Percentiles rank a stretch among this genome's conserved stretches.
Evolutionary conservation across 345 rosid genomes (phyloP).

Genomic region (Gossypium bickii): DNA sequence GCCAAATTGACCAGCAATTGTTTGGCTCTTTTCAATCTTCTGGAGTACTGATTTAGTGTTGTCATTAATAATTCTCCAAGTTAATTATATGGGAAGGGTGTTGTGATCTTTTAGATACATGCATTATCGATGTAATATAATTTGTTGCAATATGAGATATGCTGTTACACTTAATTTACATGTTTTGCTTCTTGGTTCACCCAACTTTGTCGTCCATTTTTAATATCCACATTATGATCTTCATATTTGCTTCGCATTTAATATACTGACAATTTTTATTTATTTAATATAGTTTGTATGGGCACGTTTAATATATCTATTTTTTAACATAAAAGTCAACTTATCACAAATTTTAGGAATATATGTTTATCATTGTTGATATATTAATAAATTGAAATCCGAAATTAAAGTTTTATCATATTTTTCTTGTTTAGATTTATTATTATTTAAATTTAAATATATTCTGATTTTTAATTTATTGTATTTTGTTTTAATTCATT

Average conservation of each 20-base stretch:
- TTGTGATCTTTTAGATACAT: neutral
- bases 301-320: too few relatives aligned
- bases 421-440: too few relatives aligned
- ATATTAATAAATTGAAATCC: too few relatives aligned
- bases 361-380: too few relatives aligned
- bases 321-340: too few relatives aligned
- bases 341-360: too few relatives aligned
- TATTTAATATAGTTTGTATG: too few relatives aligned
- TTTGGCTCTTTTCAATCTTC: conserved; percentile 5
- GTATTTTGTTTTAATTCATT: too few relatives aligned
- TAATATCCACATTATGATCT: neutral
- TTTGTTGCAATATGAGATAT: neutral
- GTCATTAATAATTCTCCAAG: neutral
- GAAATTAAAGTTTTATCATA: too few relatives aligned
- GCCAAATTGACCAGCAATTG: conserved; percentile 2
- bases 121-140: neutral
- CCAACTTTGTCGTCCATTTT: neutral
- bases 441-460: too few relatives aligned
- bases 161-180: neutral
- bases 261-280: neutral
- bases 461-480: too few relatives aligned
- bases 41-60: neutral
- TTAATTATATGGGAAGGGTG: neutral
- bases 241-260: neutral
- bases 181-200: neutral